Evolutionary conservation across 2,329 filamentous ascomycete species (phyloP).

Genomic region (Pyrenochaeta sp.): DNA sequence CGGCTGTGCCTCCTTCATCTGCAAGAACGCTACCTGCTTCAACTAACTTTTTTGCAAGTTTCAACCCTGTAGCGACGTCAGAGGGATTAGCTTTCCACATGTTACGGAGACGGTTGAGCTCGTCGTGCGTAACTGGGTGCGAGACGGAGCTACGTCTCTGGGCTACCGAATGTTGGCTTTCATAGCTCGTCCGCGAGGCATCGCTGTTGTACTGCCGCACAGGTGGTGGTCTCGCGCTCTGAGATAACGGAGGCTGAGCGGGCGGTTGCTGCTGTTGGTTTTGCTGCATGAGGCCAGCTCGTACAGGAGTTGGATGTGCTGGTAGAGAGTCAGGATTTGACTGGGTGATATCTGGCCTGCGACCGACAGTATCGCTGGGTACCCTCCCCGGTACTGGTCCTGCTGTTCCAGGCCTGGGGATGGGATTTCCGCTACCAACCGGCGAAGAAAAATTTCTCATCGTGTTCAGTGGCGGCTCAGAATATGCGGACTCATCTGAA

Average conservation of each 20-base stretch:
- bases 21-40: conserved; percentile 84
- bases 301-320: conserved; percentile 63
- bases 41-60: conserved; percentile 81
- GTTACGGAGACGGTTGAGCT: conserved; percentile 78
- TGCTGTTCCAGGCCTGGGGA: conserved; percentile 43
- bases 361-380: conserved; percentile 39
- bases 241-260: conserved; percentile 35
- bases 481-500: conserved; percentile 46
- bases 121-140: conserved; percentile 75
- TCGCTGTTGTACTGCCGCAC: conserved; percentile 61
- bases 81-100: conserved; percentile 74
- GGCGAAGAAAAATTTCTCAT: conserved; percentile 42
- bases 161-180: conserved; percentile 29
- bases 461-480: conserved; percentile 45
- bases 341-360: conserved; percentile 52
- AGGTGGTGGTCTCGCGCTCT: conserved; percentile 57
- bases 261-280: conserved; percentile 25
- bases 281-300: conserved; percentile 59
- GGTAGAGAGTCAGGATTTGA: conserved; percentile 64
- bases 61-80: conserved; percentile 75
- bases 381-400: conserved; percentile 38
- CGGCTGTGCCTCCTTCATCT: conserved; percentile 76
- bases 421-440: conserved; percentile 33
- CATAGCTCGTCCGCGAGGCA: conserved; percentile 49
- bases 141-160: conserved; percentile 30